Percentiles rank a stretch among this genome's conserved stretches.
Conservation (phyloP, 345 rosid genomes). For the Excoecaria agallocha region DNA sequence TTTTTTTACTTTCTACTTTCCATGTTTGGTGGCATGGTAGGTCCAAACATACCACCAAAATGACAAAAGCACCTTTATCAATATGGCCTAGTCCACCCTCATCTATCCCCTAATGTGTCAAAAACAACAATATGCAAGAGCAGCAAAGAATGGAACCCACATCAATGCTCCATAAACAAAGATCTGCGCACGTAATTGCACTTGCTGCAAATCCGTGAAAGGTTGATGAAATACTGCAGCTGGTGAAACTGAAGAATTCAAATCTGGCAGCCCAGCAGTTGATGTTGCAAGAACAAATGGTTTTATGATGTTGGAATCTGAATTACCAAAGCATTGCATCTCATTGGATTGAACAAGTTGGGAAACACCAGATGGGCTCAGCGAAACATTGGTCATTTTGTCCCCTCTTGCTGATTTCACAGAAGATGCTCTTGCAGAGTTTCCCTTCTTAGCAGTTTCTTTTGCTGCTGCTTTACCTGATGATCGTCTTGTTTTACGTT, state of each 20-base stretch:
- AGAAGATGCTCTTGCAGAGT: constrained; percentile 41
- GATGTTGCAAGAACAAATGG: constrained; percentile 48
- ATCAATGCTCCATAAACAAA: constrained; percentile 96
- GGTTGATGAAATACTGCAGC: constrained; percentile 70
- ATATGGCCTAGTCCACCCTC: neutral
- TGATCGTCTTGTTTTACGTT: constrained; percentile 69
- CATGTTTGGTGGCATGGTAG: neutral
- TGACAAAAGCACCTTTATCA: constrained; percentile 4
- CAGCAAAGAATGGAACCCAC: constrained; percentile 42
- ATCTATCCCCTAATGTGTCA: neutral
- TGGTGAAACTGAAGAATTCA: constrained; percentile 56
- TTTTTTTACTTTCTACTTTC: neutral
- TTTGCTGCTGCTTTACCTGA: constrained; percentile 55
- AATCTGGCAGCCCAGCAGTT: constrained; percentile 59
- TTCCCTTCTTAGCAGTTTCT: constrained; percentile 60
- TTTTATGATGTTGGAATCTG: constrained; percentile 42
- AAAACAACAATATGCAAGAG: neutral
- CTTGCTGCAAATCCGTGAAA: constrained; percentile 95
- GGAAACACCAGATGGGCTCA: constrained; percentile 40
- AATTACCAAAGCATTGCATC: constrained; percentile 50
- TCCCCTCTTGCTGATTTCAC: constrained; percentile 49
- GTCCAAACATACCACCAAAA: neutral
- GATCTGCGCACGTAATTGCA: constrained; percentile 97
- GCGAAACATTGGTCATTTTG: constrained; percentile 39
- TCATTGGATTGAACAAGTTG: constrained; percentile 59